Evolutionary conservation across 768 basidiomycete species (phyloP), one percentile per base, ranked within the genome.

Genomic region (Kwoniella bestiolae): DNA sequence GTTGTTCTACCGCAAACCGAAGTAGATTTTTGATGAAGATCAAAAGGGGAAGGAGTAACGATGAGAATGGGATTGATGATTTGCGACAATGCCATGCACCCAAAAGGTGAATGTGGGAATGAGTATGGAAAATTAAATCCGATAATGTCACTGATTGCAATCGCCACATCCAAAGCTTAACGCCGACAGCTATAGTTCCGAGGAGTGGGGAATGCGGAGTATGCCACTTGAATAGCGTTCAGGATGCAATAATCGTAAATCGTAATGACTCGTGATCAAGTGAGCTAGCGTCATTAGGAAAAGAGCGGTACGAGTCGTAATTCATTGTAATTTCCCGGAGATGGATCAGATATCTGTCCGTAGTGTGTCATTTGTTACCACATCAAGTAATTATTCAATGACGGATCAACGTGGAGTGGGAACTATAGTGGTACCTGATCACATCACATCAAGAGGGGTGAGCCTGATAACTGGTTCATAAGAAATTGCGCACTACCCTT

Each of bases 1-100:
- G 29, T 18, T 63, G 51, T 63, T 52, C 62, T 67, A 57, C 68
- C 65, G 72, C 69, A 70, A 73, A 56, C 69, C 63, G 59, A 55
- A 66, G 69, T 60, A 63, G 60, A 65, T 64, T 58, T 47, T 46
- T 57, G 28, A 45, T 60, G 28, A 38, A 21, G n/a, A 51, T 38
- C n/a, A 51, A 62, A 38, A 49, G 46, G 35, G 32, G 23, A n/a
- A 29, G 26, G 51, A 53, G 25, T n/a, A 41, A 35, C 11, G 29
- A 25, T 5, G 53, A 41, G n/a, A 18, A 29, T 38, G 44, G 56
- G 41, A 38, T 55, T 18, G 8, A 52, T 44, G 26, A 23, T 49
- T 3, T 7, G 16, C 16, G 53, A 41, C 12, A 14, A 44, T 47
- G 52, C 62, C 38, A 41, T 41, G 38, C 38, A 41, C 12, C 18